Evolutionary conservation across 768 basidiomycete species (phyloP), one percentile per base, ranked within the genome.

Genomic region (Rubroboletus satanas): DNA sequence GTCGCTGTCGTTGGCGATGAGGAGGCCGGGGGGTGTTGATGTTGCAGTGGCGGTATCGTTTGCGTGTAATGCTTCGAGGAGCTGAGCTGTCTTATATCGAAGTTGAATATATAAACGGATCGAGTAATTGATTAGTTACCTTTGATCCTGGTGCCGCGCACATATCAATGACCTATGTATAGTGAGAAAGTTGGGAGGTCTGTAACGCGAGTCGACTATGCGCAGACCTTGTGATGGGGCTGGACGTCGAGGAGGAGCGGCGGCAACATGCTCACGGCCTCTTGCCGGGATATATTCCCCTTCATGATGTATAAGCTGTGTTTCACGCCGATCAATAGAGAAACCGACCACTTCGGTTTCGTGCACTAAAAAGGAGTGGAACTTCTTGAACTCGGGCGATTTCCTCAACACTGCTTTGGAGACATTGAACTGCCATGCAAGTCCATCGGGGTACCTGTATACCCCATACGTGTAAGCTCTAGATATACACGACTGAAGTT

Each of bases 221-320:
- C 11, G 73, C 79, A 48, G 65, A 85, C 89, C 63, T 75, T 78
- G 69, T 98, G 96, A 67, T 97, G 89, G 0, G 97, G 92, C 64
- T 91, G 78, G n/a, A 98, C 92, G 52, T 93, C 90, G 33, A 99
- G 82, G 62, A 98, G 85, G 2, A 99, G 80, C 1, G 97, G 96
- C 6, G 97, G 97, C n/a, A 99, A 77, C 97, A 99, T 99, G 68
- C 93, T 96, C 54, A 99, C 97, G 17, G 93, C 94, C 72, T 99
- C 97, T 71, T 98, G 95, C 21, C 97, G 78, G 11, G 93, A 96
- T 45, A 98, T 79, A 63, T 99, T 99, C 45, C 97, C 95, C 93
- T 95, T 61, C 5, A 35, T 0, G 29, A n/a, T 8, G 18, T 49
- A 45, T 60, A 23, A 45, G 45, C 38, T 23, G 11, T 0, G 47